Percentiles rank a stretch among this genome's conserved stretches.
phyloP scores from a whole-genome alignment of 1,139 yeast genomes.

The Scheffersomyces insectosa region DNA sequence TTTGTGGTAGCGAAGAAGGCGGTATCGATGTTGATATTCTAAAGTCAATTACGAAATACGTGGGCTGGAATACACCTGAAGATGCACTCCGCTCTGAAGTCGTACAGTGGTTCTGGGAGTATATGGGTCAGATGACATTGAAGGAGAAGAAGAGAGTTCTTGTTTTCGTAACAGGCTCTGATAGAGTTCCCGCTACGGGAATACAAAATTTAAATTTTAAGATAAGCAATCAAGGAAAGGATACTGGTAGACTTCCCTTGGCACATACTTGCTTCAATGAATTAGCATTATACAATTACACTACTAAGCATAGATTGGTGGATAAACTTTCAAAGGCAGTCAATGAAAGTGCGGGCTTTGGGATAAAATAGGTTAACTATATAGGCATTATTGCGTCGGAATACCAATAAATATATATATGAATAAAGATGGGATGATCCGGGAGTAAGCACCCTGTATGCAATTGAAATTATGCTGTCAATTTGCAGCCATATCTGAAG shows the following conservation, averaged over 20 bases:
- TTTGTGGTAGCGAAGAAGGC: slow-evolving; percentile 75
- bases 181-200: slow-evolving; percentile 91
- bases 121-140: slow-evolving; percentile 48
- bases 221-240: slow-evolving; percentile 51
- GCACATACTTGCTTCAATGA: slow-evolving; percentile 97
- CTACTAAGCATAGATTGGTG: slow-evolving; percentile 49
- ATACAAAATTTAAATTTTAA: slow-evolving; percentile 70
- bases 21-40: slow-evolving; percentile 67
- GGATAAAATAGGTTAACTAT: slow-evolving; percentile 48
- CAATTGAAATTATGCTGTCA: no score
- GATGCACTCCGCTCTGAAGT: slow-evolving; percentile 39
- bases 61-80: slow-evolving; percentile 50
- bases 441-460: no score
- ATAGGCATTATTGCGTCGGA: no score
- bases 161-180: slow-evolving; percentile 85
- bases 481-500: no score
- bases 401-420: no score
- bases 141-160: slow-evolving; percentile 61
- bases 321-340: slow-evolving; percentile 66
- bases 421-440: no score
- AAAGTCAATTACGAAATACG: slow-evolving; percentile 70
- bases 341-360: slow-evolving; percentile 83
- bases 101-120: slow-evolving; percentile 85
- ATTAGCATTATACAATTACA: slow-evolving; percentile 71
- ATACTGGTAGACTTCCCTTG: slow-evolving; percentile 62